phyloP scores from a whole-genome alignment of 768 basidiomycete genomes.

The Chalciporus chontae region DNA sequence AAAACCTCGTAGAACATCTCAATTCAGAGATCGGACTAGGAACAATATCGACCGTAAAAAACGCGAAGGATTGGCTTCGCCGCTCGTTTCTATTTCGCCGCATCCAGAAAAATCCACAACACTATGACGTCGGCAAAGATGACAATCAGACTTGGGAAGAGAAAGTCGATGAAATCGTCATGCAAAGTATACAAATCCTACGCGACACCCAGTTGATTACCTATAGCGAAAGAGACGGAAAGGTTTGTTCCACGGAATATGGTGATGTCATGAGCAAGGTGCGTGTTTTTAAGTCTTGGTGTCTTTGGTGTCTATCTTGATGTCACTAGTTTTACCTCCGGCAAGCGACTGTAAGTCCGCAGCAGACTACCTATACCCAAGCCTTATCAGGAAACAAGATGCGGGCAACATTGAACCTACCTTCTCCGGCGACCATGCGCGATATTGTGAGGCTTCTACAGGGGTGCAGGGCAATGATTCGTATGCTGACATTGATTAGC shows the following conservation, averaged over 20 bases:
- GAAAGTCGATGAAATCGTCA: slow-evolving; percentile 69
- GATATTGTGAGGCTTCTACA: slow-evolving; percentile 54
- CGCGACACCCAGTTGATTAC: slow-evolving; percentile 58
- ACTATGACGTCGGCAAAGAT: slow-evolving; percentile 65
- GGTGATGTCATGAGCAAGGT: slow-evolving; percentile 90
- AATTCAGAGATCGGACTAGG: slow-evolving; percentile 91
- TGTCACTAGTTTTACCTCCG: slow-evolving; percentile 65
- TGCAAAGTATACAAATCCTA: slow-evolving; percentile 58
- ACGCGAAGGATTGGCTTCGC: slow-evolving; percentile 79
- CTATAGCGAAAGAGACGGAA: slow-evolving; percentile 38
- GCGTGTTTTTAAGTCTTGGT: slow-evolving; percentile 9
- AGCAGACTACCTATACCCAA: neutral
- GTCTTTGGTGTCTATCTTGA: neutral
- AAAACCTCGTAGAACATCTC: slow-evolving; percentile 82
- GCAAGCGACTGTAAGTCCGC: slow-evolving; percentile 54
- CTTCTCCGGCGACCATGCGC: slow-evolving; percentile 50
- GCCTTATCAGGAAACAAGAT: slow-evolving; percentile 45
- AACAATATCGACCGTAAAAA: slow-evolving; percentile 67
- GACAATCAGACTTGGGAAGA: slow-evolving; percentile 64
- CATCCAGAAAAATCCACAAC: slow-evolving; percentile 75
- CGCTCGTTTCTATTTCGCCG: slow-evolving; percentile 86
- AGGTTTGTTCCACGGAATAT: slow-evolving; percentile 63
- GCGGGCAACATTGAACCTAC: slow-evolving; percentile 57
- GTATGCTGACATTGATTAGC: slow-evolving; percentile 33
- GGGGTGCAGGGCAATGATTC: neutral